Base-by-base conservation (phyloP, 345 rosid genomes). In the Triadica sebifera region DNA sequence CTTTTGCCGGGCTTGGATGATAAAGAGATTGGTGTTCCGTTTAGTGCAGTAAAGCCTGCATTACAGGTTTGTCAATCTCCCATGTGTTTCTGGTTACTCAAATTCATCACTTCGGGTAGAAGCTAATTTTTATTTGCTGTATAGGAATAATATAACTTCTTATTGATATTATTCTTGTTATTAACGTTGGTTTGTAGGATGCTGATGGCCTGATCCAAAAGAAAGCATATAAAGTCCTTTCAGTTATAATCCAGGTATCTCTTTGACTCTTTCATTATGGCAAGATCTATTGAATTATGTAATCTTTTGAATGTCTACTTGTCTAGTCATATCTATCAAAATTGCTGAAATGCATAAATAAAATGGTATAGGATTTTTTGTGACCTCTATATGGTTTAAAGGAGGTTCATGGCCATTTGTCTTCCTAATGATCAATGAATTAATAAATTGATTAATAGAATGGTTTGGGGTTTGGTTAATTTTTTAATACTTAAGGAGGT, bases 191-290 rank as follows among this genome's bases (percentile, higher is more conserved):
- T 80, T 61, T 82, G 87, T 89, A 91, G 99, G 94, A 91, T 74
- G 59, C 75, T 61, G 91, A 88, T 68, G 92, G 98, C 50, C 70
- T 84, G 61, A 81, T 91, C 73, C 99, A 95, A 75, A 95, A 95
- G 90, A 95, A 88, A 85, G 98, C 96, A 50, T 95, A 93, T 84
- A 95, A 89, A 84, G 96, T 87, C 75, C 93, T 95, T 83, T 91
- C 97, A 49, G 57, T 79, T 47, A 87, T 95, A 75, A 86, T 95
- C 62, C 89, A 81, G 96, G 99, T 95, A 85, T 57, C 75, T 52
- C 43, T 11, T 59, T 72, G 15, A 12, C 75, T 52, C 43, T 11
- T 59, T 72, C n/a, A 12, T 69, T 29, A 3, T 62, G 62, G 81
- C 50, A 25, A 51, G 63, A 57, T 41, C 46, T 73, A 6, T 25